Conservation (phyloP, 805 yeast species). For the Ogataea angusta region DNA sequence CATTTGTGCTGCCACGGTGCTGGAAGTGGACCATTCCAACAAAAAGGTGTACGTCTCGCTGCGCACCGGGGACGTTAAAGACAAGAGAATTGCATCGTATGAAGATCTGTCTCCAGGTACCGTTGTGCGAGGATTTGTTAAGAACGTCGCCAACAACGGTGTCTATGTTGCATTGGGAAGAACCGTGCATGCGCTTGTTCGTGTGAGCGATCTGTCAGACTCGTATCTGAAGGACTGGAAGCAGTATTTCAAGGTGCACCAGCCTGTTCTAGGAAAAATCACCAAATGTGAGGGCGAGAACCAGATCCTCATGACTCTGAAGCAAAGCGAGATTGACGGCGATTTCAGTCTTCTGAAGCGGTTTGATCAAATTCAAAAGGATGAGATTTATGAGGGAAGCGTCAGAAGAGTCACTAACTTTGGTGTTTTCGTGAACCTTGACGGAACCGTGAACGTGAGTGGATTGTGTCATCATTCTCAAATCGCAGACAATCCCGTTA, state of each 20-base stretch:
- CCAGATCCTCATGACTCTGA: conserved; percentile 72
- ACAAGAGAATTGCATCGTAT: conserved; percentile 45
- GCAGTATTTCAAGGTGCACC: conserved; percentile 64
- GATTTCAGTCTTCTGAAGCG: conserved; percentile 53
- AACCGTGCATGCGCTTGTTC: conserved; percentile 70
- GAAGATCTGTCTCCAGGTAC: conserved; percentile 65
- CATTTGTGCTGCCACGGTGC: conserved; percentile 55
- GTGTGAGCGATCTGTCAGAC: conserved; percentile 79
- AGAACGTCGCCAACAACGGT: conserved; percentile 70
- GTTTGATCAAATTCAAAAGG: conserved; percentile 66
- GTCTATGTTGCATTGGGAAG: conserved; percentile 75
- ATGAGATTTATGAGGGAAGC: conserved; percentile 72
- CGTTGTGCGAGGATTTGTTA: conserved; percentile 77
- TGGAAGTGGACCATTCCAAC: conserved; percentile 42
- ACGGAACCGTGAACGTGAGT: conserved; percentile 66
- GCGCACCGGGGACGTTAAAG: conserved; percentile 50
- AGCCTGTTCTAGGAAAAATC: conserved; percentile 72
- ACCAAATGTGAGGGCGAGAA: conserved; percentile 58
- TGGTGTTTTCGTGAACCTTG: conserved; percentile 86
- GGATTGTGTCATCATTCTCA: conserved; percentile 88
- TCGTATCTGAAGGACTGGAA: conserved; percentile 85
- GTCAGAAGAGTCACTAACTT: conserved; percentile 76
- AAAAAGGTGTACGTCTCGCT: conserved; percentile 62
- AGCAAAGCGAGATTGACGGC: conserved; percentile 77
- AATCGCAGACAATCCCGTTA: conserved; percentile 65